Evolutionary conservation across 164 flowering plant genomes (phyloP).

Genomic region (Aristolochia californica): DNA sequence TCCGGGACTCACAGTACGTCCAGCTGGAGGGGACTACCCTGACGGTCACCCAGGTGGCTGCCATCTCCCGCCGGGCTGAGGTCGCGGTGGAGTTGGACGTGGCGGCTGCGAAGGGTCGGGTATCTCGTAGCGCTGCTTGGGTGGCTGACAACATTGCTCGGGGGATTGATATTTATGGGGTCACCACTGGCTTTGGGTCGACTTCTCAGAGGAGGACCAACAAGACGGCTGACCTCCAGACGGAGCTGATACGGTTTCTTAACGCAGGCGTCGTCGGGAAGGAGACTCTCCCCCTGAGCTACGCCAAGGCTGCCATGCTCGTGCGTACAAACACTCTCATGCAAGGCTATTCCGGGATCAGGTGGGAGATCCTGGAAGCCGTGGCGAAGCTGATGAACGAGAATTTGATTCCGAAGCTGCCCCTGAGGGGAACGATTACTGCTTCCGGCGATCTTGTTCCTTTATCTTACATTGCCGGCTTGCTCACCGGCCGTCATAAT

Average conservation of each 20-base stretch:
- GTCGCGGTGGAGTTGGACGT: constrained; percentile 28
- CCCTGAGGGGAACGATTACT: constrained; percentile 23
- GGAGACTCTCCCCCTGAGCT: constrained; percentile 15
- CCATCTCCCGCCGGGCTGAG: constrained; percentile 26
- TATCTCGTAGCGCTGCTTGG: constrained; percentile 31
- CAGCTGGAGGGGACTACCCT: constrained; percentile 33
- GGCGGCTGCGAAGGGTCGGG: constrained; percentile 26
- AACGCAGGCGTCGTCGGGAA: constrained; percentile 37
- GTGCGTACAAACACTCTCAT: constrained; percentile 31
- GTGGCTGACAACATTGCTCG: constrained; percentile 31
- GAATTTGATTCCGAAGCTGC: constrained; percentile 22
- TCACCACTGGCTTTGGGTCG: constrained; percentile 52
- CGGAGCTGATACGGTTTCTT: constrained; percentile 41
- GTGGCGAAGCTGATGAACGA: constrained; percentile 23
- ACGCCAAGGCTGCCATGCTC: constrained; percentile 23
- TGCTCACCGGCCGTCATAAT: constrained; percentile 22
- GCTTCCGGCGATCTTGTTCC: constrained; percentile 20
- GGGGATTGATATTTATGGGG: constrained; percentile 37
- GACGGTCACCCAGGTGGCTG: constrained; percentile 39
- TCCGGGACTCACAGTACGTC: constrained; percentile 20
- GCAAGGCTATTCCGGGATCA: constrained; percentile 39
- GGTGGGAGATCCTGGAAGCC: constrained; percentile 33
- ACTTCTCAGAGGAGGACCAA: constrained; percentile 35
- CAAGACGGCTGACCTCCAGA: constrained; percentile 34
- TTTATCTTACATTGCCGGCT: constrained; percentile 30